A percentile compares a stretch with the other conserved stretches of the same genome.
Evolutionary conservation across 129 eudicot genomes (phyloP).

Genomic region (Arctium lappa): DNA sequence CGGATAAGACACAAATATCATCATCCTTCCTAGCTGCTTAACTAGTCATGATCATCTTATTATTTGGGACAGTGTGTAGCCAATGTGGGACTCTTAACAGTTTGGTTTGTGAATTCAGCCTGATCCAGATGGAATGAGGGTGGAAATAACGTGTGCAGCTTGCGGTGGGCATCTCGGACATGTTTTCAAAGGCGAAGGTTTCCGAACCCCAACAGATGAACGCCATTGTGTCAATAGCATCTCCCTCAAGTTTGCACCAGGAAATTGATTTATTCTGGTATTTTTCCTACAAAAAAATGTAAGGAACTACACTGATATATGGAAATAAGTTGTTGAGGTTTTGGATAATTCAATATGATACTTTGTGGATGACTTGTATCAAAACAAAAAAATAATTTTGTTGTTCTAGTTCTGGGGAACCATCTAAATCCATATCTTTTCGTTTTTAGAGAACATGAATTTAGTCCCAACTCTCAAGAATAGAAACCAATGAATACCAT

Average conservation of each 20-base stretch:
- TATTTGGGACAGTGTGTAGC: no score
- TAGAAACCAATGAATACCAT: no score
- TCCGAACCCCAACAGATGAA: constrained; percentile 72
- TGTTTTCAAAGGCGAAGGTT: constrained; percentile 96
- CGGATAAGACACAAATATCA: no score
- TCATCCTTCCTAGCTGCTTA: no score
- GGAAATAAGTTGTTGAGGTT: constrained; percentile 3
- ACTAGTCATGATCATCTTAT: no score
- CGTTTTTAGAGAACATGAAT: no score
- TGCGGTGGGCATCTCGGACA: constrained; percentile 99
- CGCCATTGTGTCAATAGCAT: constrained; percentile 94
- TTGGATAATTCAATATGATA: no score
- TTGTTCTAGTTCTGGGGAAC: no score
- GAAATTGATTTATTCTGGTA: constrained; percentile 7
- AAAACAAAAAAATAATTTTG: no score
- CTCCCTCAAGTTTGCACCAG: constrained; percentile 75
- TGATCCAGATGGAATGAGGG: constrained; percentile 91
- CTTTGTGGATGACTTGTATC: no score
- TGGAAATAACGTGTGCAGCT: constrained; percentile 89
- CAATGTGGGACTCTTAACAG: not conserved
- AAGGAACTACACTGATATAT: not conserved
- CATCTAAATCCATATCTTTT: no score
- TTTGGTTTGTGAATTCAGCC: constrained; percentile 43
- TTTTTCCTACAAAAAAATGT: not conserved
- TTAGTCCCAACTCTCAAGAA: no score